These are phyloP conservation scores for Geotrichum macrosporum DNA, from an alignment of 1,139 yeast species.

Conservation along the genomic window DNA sequence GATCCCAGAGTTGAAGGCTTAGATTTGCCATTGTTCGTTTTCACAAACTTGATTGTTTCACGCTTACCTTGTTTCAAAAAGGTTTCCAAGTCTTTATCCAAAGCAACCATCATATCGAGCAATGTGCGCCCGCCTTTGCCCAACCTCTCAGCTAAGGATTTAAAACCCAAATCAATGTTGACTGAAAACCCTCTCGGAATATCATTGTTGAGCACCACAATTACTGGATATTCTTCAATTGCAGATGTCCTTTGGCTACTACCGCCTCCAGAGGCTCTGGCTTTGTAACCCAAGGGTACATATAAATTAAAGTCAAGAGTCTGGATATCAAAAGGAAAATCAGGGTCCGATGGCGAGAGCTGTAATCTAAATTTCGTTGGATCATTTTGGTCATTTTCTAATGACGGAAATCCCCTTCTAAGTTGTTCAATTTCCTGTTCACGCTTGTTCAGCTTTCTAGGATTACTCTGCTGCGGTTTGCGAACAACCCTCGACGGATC, in stretches of 20 bases:
- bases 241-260: neutral
- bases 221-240: slow-evolving; percentile 23
- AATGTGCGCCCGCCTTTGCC: slow-evolving; percentile 34
- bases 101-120: slow-evolving; percentile 49
- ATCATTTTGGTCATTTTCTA: slow-evolving; percentile 10
- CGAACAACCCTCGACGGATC: slow-evolving; percentile 22
- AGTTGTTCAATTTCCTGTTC: slow-evolving; percentile 22
- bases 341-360: slow-evolving; percentile 62
- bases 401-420: slow-evolving; percentile 14
- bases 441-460: slow-evolving; percentile 22
- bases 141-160: slow-evolving; percentile 41
- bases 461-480: slow-evolving; percentile 26
- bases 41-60: slow-evolving; percentile 51
- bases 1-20: neutral
- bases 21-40: slow-evolving; percentile 23
- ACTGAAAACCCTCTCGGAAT: slow-evolving; percentile 69
- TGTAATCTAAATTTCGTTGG: slow-evolving; percentile 25
- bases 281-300: slow-evolving; percentile 48
- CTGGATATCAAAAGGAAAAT: slow-evolving; percentile 63
- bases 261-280: slow-evolving; percentile 1
- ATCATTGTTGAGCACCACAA: slow-evolving; percentile 54
- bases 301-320: slow-evolving; percentile 49
- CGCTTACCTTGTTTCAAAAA: slow-evolving; percentile 57
- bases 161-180: slow-evolving; percentile 63
- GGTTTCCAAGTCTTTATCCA: slow-evolving; percentile 55